phyloP scores from a whole-genome alignment of 169 alveolate species.

The Cystoisospora suis region DNA sequence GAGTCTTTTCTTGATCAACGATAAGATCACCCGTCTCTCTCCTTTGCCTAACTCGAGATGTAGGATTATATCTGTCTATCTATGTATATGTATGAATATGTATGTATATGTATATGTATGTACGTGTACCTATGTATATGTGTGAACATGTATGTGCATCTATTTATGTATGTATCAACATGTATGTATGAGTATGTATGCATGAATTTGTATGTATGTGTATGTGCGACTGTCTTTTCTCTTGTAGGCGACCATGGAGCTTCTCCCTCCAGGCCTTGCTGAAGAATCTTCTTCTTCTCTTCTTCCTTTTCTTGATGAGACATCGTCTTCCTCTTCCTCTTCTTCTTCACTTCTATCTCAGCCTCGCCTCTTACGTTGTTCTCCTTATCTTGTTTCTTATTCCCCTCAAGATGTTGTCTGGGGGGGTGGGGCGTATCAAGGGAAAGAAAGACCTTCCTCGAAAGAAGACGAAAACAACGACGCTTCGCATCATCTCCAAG shows the following conservation, averaged over 20 bases:
- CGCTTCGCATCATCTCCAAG: not conserved
- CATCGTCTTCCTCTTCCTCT: not conserved
- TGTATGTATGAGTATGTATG: not conserved
- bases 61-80: not conserved
- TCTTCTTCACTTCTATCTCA: not conserved
- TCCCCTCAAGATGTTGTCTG: not conserved
- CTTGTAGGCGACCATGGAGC: slow-evolving; percentile 17
- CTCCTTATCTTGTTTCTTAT: not conserved
- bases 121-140: not conserved
- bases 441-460: no score
- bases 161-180: not conserved
- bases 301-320: not conserved
- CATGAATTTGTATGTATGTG: not conserved
- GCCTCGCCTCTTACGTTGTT: not conserved
- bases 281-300: not conserved
- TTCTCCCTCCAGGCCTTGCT: not conserved
- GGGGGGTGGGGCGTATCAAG: not conserved
- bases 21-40: not conserved
- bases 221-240: slow-evolving; percentile 6
- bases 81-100: not conserved
- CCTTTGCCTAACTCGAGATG: not conserved
- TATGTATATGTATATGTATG: not conserved
- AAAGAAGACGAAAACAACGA: no score
- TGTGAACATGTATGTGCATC: not conserved
- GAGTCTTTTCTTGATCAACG: not conserved